Percentiles rank a stretch among this genome's conserved stretches.
Evolutionary conservation across 225 moss, liverwort and hornwort species (phyloP).

Genomic region (Neckera pumila): DNA sequence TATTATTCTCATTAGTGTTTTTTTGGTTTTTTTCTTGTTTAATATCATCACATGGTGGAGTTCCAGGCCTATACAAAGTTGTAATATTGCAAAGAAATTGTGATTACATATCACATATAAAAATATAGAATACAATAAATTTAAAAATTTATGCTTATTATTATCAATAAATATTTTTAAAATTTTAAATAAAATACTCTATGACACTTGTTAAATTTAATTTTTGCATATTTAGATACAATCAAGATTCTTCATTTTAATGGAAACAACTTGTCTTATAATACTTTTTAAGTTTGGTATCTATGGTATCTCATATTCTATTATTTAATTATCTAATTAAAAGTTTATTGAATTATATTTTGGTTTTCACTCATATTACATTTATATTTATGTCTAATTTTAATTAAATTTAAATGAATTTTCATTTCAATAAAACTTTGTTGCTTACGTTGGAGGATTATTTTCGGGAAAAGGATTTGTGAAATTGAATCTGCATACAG

Average conservation of each 20-base stretch:
- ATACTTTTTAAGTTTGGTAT: no score
- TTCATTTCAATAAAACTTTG: neutral
- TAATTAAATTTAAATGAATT: neutral
- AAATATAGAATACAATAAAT: neutral
- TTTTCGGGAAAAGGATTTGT: neutral
- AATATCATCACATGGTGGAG: slow-evolving; percentile 17
- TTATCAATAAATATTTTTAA: rapidly evolving
- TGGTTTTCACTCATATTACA: neutral
- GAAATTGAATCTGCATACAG: neutral
- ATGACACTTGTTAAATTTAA: neutral
- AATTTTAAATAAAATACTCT: neutral
- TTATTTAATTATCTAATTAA: neutral
- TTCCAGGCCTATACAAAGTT: neutral
- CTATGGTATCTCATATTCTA: neutral
- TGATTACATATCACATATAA: no score
- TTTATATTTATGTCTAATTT: neutral
- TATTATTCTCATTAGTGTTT: neutral
- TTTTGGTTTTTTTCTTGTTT: neutral
- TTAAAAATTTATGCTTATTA: no score
- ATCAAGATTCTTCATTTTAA: neutral
- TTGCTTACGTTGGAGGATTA: neutral
- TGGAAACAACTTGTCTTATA: neutral
- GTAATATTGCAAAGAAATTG: no score
- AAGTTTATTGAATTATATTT: no score
- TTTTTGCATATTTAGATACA: neutral